These are phyloP conservation scores for Podaxis sp. DNA, from an alignment of 768 basidiomycete species.

Conservation along the genomic window DNA sequence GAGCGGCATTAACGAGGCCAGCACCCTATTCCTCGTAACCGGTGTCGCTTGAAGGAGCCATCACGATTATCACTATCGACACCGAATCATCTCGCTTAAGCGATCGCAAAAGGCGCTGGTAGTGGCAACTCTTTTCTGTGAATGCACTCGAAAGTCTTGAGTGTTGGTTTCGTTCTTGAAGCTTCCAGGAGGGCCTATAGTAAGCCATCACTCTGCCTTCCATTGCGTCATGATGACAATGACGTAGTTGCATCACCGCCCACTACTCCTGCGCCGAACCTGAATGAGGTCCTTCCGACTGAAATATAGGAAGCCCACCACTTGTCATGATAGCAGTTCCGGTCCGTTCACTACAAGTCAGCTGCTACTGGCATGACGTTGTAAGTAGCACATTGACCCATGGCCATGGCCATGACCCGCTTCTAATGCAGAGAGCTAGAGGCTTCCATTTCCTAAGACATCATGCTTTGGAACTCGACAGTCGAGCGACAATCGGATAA, in stretches of 20 bases:
- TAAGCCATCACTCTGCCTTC: background rate
- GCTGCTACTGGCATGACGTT: background rate
- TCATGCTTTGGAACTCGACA: background rate
- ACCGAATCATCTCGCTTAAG: background rate
- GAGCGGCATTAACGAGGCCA: slow-evolving; percentile 4
- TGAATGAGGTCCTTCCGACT: background rate
- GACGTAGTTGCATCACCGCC: background rate
- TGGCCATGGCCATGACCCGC: background rate
- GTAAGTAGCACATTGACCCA: background rate
- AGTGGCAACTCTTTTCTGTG: background rate
- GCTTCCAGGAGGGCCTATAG: background rate
- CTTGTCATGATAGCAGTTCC: background rate
- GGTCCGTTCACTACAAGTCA: background rate
- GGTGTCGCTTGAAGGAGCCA: background rate
- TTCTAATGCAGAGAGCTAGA: background rate
- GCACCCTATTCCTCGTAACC: background rate
- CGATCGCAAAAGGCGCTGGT: background rate
- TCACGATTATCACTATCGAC: background rate
- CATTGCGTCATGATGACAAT: background rate
- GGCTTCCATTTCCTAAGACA: background rate
- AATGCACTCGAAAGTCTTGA: background rate
- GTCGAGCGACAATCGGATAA: background rate
- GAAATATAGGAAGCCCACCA: slow-evolving; percentile 1
- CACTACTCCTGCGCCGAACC: background rate
- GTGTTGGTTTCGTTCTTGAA: background rate